Conservation (phyloP, 1,284 basidiomycete species). For the Leccinum subfulvum region DNA sequence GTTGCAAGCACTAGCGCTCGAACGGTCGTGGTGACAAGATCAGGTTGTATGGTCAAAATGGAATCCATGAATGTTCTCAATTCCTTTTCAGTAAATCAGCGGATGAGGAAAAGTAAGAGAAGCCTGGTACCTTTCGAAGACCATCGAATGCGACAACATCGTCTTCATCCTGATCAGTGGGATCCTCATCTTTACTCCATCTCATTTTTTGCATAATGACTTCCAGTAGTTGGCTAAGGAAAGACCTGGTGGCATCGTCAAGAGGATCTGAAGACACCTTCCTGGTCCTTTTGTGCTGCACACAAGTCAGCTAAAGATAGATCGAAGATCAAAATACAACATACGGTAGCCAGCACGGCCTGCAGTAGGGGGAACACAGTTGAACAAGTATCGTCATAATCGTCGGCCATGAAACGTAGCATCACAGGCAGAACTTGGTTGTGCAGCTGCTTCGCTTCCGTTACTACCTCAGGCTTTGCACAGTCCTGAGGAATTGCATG, state of each 20-base stretch:
- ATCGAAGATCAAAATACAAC: conserved; percentile 31
- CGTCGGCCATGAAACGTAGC: conserved; percentile 87
- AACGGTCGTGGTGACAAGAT: conserved; percentile 74
- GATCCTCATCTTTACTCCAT: conserved; percentile 85
- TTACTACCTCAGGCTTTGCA: conserved; percentile 59
- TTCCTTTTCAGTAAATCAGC: conserved; percentile 50
- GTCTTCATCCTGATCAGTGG: conserved; percentile 86
- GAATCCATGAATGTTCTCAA: conserved; percentile 82
- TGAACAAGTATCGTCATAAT: conserved; percentile 83
- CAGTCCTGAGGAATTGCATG: conserved; percentile 47
- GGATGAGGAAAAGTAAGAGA: conserved; percentile 5
- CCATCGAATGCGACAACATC: conserved; percentile 83
- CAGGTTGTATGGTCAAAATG: conserved; percentile 77
- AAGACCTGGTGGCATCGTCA: conserved; percentile 73
- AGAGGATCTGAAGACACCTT: conserved; percentile 68
- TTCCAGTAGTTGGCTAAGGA: conserved; percentile 78
- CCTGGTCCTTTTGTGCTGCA: conserved; percentile 75
- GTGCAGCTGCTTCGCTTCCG: conserved; percentile 70
- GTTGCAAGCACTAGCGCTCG: conserved; percentile 72
- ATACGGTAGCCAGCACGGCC: conserved; percentile 70
- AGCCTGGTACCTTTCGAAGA: conserved; percentile 69
- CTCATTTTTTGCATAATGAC: conserved; percentile 87
- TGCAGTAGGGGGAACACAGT: conserved; percentile 83
- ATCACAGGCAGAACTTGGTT: conserved; percentile 77
- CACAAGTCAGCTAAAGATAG: conserved; percentile 8